A percentile compares a stretch with the other conserved stretches of the same genome.
phyloP scores from a whole-genome alignment of 2,329 filamentous ascomycete genomes.

The Ilyonectria sp. region DNA sequence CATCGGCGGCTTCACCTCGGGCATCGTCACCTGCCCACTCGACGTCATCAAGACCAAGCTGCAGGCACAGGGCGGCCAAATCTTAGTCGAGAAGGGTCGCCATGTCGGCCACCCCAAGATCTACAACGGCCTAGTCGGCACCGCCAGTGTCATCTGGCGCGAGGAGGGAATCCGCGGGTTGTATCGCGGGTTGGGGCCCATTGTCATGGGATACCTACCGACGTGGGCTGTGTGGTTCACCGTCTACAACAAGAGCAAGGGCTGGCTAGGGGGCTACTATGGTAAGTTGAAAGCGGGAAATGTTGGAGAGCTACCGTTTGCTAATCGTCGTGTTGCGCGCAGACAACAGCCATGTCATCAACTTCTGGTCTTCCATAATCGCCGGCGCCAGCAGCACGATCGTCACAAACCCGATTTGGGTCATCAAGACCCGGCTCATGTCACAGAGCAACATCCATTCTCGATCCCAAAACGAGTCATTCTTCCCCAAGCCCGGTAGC shows the following conservation, averaged over 20 bases:
- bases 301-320: neutral
- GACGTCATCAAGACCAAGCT: slow-evolving; percentile 99
- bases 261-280: slow-evolving; percentile 77
- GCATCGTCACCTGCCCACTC: slow-evolving; percentile 94
- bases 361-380: slow-evolving; percentile 90
- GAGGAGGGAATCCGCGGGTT: slow-evolving; percentile 92
- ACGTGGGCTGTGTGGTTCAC: slow-evolving; percentile 99
- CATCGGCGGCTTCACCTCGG: slow-evolving; percentile 91
- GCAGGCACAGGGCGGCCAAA: slow-evolving; percentile 92
- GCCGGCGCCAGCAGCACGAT: slow-evolving; percentile 95
- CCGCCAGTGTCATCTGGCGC: slow-evolving; percentile 85
- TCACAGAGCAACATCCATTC: slow-evolving; percentile 78
- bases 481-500: slow-evolving; percentile 64
- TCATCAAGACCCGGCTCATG: slow-evolving; percentile 98
- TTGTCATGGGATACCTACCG: slow-evolving; percentile 94
- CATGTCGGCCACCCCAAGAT: slow-evolving; percentile 70
- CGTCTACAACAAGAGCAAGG: slow-evolving; percentile 92
- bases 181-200: slow-evolving; percentile 94
- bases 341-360: slow-evolving; percentile 85
- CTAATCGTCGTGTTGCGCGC: slow-evolving; percentile 37
- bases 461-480: slow-evolving; percentile 51
- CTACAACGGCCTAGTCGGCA: slow-evolving; percentile 91
- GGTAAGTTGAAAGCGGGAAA: slow-evolving; percentile 60
- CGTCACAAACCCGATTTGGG: slow-evolving; percentile 98
- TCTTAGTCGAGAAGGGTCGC: slow-evolving; percentile 63